These are phyloP conservation scores for Leccinum laetum DNA, from an alignment of 1,284 basidiomycete genomes.

Conservation along the genomic window DNA sequence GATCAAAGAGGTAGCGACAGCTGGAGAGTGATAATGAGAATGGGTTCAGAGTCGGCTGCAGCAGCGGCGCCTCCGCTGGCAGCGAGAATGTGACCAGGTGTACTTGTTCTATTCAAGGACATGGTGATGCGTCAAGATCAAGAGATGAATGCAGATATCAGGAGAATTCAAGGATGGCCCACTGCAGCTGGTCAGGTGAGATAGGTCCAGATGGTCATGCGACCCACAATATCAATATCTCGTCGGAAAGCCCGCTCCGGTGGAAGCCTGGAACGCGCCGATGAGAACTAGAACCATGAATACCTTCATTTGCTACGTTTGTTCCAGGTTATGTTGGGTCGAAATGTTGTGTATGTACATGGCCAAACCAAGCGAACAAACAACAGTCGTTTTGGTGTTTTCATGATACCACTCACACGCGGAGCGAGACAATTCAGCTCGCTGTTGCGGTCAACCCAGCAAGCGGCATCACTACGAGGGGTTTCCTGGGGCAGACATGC, in stretches of 20 bases:
- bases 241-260: slow-evolving; percentile 9
- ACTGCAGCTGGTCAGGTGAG: slow-evolving; percentile 10
- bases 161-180: slow-evolving; percentile 1
- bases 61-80: slow-evolving; percentile 5
- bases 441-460: slow-evolving; percentile 4
- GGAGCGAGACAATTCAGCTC: slow-evolving; percentile 7
- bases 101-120: slow-evolving; percentile 21
- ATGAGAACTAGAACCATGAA: slow-evolving; percentile 7
- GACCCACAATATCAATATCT: not conserved
- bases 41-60: slow-evolving; percentile 8
- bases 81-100: slow-evolving; percentile 27
- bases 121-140: slow-evolving; percentile 11
- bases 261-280: not conserved
- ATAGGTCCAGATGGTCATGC: not conserved
- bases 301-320: not conserved
- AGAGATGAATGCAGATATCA: slow-evolving; percentile 3
- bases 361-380: slow-evolving; percentile 9
- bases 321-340: not conserved
- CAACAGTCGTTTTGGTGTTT: not conserved
- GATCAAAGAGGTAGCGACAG: slow-evolving; percentile 43
- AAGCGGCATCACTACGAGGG: not conserved
- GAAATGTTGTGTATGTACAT: not conserved
- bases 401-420: slow-evolving; percentile 9
- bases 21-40: slow-evolving; percentile 41
- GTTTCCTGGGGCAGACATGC: slow-evolving; percentile 9